Conservation (phyloP, 1,284 basidiomycete species). For the Irpex lacteus region DNA sequence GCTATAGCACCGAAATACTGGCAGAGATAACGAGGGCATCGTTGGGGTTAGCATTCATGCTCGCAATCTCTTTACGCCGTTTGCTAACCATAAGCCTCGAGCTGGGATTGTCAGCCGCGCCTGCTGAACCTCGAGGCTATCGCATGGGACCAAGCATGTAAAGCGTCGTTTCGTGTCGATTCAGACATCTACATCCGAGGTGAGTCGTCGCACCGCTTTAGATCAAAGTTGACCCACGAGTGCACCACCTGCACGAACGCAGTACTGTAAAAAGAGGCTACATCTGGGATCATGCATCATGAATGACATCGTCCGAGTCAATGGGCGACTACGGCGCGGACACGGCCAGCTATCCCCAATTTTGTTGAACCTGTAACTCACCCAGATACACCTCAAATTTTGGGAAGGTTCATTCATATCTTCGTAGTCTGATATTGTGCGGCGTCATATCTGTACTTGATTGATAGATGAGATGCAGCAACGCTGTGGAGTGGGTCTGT, state of each 20-base stretch:
- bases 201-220: background rate
- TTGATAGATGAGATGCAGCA: background rate
- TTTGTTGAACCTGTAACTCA: background rate
- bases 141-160: background rate
- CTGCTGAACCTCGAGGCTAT: background rate
- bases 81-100: background rate
- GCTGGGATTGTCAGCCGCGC: background rate
- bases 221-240: background rate
- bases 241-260: background rate
- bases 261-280: background rate
- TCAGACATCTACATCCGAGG: background rate
- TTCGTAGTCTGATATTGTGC: background rate
- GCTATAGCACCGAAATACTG: background rate
- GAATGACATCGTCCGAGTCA: background rate
- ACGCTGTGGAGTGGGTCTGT: background rate
- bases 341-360: background rate
- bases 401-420: background rate
- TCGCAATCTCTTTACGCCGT: background rate
- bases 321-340: background rate
- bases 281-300: background rate
- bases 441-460: background rate
- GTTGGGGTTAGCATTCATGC: background rate
- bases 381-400: background rate
- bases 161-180: background rate
- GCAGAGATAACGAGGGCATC: background rate